These are phyloP conservation scores for Aspergillus diversus DNA, from an alignment of 495 filamentous ascomycete genomes.

Conservation along the genomic window DNA sequence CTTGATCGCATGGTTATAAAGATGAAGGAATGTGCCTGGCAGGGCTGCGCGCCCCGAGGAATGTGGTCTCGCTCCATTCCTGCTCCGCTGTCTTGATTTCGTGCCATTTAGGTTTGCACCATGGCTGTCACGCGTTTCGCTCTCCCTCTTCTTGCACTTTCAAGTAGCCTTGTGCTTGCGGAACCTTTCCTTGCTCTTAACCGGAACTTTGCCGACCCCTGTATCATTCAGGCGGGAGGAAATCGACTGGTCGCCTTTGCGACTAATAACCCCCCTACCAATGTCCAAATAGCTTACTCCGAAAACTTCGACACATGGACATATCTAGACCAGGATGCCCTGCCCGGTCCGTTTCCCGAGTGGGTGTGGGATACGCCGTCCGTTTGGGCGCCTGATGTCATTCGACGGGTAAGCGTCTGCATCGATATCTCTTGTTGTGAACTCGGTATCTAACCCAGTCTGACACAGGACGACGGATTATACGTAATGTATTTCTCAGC, in stretches of 20 bases:
- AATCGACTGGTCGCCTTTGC: slow-evolving; percentile 45
- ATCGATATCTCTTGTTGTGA: not conserved
- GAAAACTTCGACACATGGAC: slow-evolving; percentile 40
- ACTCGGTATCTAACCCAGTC: not conserved
- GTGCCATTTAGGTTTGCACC: not conserved
- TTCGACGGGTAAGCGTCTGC: slow-evolving; percentile 35
- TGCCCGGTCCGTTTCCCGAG: slow-evolving; percentile 33
- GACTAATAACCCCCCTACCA: slow-evolving; percentile 38
- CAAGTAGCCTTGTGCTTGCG: not conserved
- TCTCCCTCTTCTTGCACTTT: not conserved
- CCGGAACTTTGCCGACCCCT: slow-evolving; percentile 42
- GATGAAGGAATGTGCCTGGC: no score
- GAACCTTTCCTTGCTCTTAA: slow-evolving; percentile 20
- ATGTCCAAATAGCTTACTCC: slow-evolving; percentile 41
- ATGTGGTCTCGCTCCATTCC: no score
- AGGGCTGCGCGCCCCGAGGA: no score
- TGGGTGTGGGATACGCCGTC: slow-evolving; percentile 35
- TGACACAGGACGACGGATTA: slow-evolving; percentile 41
- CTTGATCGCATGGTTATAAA: no score
- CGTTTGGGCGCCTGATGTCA: slow-evolving; percentile 46
- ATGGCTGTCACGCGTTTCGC: not conserved
- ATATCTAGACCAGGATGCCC: slow-evolving; percentile 41
- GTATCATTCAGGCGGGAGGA: slow-evolving; percentile 29
- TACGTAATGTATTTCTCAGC: slow-evolving; percentile 66
- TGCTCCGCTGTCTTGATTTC: no score